A percentile compares a stretch with the other conserved stretches of the same genome.
Evolutionary conservation across 139 green algal species (phyloP).

Genomic region (Spirogloea muscicola): DNA sequence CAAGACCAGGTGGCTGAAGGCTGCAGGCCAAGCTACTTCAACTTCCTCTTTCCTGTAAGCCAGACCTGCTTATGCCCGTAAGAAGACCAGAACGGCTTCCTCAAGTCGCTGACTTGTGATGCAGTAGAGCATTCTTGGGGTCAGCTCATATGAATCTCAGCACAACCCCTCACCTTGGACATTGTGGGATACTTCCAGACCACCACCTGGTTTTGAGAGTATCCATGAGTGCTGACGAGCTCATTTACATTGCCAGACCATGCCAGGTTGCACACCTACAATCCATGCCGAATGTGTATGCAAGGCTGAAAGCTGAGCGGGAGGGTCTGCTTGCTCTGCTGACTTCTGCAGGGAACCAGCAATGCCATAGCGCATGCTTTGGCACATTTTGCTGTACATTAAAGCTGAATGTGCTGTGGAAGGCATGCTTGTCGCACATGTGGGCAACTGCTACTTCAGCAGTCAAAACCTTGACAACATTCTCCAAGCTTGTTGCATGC

Average conservation of each 20-base stretch:
- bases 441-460: not conserved
- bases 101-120: not conserved
- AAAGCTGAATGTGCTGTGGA: not conserved
- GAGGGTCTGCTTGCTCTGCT: not conserved
- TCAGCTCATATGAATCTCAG: conserved; percentile 15
- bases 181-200: conserved; percentile 86
- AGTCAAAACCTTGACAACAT: not conserved
- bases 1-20: not conserved
- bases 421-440: not conserved
- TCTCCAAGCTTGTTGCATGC: too few relatives aligned
- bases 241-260: conserved; percentile 97
- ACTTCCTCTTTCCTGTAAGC: not conserved
- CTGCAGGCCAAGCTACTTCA: not conserved
- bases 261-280: conserved; percentile 87
- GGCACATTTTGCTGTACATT: not conserved
- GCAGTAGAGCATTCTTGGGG: not conserved
- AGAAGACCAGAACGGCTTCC: not conserved
- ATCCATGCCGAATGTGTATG: not conserved
- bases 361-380: not conserved
- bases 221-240: conserved; percentile 95
- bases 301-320: not conserved
- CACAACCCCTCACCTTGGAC: conserved; percentile 44
- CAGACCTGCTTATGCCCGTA: not conserved
- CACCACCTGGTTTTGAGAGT: conserved; percentile 93
- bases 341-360: not conserved